Evolutionary conservation across 345 rosid species (phyloP).

Genomic region (Lumnitzera littorea): DNA sequence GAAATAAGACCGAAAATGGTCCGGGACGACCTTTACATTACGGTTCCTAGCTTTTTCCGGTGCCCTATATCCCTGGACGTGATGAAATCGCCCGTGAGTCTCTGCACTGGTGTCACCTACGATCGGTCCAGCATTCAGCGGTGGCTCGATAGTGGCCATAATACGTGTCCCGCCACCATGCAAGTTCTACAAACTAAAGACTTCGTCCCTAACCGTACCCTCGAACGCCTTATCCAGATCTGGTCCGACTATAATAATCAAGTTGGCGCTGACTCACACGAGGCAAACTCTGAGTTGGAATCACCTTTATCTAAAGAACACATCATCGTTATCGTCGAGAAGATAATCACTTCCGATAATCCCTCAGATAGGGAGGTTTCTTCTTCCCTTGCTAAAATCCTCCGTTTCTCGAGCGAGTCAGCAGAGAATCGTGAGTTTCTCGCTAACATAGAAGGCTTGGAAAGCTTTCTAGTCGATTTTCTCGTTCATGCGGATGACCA

Average conservation of each 20-base stretch:
- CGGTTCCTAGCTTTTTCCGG: slow-evolving; percentile 69
- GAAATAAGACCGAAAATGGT: slow-evolving; percentile 30
- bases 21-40: slow-evolving; percentile 62
- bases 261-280: not conserved
- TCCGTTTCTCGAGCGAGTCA: slow-evolving; percentile 40
- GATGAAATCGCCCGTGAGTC: slow-evolving; percentile 89
- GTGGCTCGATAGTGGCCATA: slow-evolving; percentile 86
- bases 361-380: not conserved
- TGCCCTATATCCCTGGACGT: slow-evolving; percentile 97
- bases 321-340: slow-evolving; percentile 10
- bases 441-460: slow-evolving; percentile 36
- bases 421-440: slow-evolving; percentile 52
- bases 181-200: slow-evolving; percentile 70
- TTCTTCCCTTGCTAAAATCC: slow-evolving; percentile 23
- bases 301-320: slow-evolving; percentile 5
- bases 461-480: slow-evolving; percentile 42
- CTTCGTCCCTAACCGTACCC: slow-evolving; percentile 67
- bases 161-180: slow-evolving; percentile 97
- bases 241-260: slow-evolving; percentile 59
- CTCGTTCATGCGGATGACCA: slow-evolving; percentile 12
- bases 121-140: slow-evolving; percentile 80
- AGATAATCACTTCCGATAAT: slow-evolving; percentile 12
- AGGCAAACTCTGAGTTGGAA: not conserved
- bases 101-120: slow-evolving; percentile 92
- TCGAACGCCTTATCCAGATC: slow-evolving; percentile 73